Conservation (phyloP, 2,329 filamentous ascomycete species). For the Fusarium avenaceum region DNA sequence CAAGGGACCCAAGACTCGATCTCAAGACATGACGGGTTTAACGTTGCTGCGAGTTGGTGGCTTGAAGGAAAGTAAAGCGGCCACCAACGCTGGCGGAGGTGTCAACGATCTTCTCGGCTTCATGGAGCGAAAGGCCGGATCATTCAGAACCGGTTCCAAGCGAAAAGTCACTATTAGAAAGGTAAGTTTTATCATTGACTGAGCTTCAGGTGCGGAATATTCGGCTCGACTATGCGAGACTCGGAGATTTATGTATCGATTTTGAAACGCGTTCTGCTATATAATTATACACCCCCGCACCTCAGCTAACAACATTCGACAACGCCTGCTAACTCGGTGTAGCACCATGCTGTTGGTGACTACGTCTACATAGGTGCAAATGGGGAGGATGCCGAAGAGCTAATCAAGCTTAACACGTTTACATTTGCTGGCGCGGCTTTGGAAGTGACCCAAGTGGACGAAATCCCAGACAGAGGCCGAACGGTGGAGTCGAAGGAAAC, state of each 20-base stretch:
- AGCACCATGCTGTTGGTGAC: slow-evolving; percentile 79
- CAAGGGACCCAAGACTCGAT: slow-evolving; percentile 45
- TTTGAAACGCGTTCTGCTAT: slow-evolving; percentile 32
- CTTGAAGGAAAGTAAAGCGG: slow-evolving; percentile 77
- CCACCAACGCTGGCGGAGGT: slow-evolving; percentile 75
- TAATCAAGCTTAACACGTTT: slow-evolving; percentile 77
- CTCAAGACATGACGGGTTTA: slow-evolving; percentile 44
- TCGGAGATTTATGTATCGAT: slow-evolving; percentile 41
- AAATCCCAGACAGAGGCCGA: slow-evolving; percentile 55
- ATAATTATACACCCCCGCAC: slow-evolving; percentile 41
- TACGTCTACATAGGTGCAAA: slow-evolving; percentile 76
- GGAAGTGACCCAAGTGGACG: slow-evolving; percentile 65
- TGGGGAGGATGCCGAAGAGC: slow-evolving; percentile 72
- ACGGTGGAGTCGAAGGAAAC: slow-evolving; percentile 65
- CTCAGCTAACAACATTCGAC: slow-evolving; percentile 40
- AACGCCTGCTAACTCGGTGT: slow-evolving; percentile 75
- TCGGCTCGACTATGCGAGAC: slow-evolving; percentile 40
- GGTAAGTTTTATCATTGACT: slow-evolving; percentile 72
- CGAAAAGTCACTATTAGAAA: slow-evolving; percentile 77
- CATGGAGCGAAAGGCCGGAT: slow-evolving; percentile 77
- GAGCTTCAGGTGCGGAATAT: slow-evolving; percentile 49
- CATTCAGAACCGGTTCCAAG: slow-evolving; percentile 61
- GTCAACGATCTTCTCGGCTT: slow-evolving; percentile 74
- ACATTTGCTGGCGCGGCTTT: slow-evolving; percentile 75
- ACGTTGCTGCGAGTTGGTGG: slow-evolving; percentile 68